These are phyloP conservation scores for Nepenthes gracilis DNA, from an alignment of 148 eudicot species.

Conservation along the genomic window DNA sequence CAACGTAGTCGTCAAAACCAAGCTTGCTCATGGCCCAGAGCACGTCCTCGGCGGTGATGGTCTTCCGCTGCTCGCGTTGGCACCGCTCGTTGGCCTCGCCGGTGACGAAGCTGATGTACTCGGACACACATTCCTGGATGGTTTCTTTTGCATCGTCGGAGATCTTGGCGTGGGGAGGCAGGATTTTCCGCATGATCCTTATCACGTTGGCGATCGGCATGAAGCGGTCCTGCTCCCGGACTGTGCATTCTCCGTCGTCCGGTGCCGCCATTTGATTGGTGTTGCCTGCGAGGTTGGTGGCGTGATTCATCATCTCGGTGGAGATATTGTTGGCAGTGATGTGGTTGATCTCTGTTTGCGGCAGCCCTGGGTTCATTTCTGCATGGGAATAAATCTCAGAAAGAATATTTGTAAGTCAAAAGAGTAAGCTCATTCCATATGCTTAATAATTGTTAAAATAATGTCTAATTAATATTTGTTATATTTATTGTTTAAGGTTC, in stretches of 20 bases:
- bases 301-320: neutral
- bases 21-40: constrained; percentile 96
- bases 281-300: neutral
- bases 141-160: constrained; percentile 93
- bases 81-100: constrained; percentile 92
- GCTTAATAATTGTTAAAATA: neutral
- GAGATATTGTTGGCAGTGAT: constrained; percentile 3
- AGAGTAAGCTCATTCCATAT: neutral
- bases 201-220: constrained; percentile 97
- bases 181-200: constrained; percentile 82
- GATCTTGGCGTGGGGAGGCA: constrained; percentile 85
- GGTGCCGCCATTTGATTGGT: constrained; percentile 7
- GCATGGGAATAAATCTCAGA: constrained; percentile 3
- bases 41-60: constrained; percentile 88
- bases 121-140: constrained; percentile 90
- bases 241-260: constrained; percentile 46
- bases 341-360: constrained; percentile 5
- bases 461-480: no score
- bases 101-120: constrained; percentile 90
- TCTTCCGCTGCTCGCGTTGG: constrained; percentile 94
- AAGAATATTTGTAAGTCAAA: neutral
- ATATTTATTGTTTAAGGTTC: no score
- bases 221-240: constrained; percentile 86
- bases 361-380: neutral
- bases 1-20: constrained; percentile 91